These are phyloP conservation scores for Aphanomyces stellatus DNA, from an alignment of 352 stramenopile genomes.

Conservation along the genomic window DNA sequence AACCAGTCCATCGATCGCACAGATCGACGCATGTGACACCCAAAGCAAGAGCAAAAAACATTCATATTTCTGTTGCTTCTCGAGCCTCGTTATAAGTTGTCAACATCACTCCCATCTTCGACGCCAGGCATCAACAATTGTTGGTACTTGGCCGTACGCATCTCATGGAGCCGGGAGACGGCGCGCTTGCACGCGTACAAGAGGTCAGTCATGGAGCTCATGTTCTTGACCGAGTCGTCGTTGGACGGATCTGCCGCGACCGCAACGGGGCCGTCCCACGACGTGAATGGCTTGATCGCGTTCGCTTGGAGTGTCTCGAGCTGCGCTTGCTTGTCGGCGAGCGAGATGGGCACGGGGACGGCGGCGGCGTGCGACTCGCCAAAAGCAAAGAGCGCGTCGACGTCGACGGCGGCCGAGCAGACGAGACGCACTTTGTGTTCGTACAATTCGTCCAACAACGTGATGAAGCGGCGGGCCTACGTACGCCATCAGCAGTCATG, in stretches of 20 bases:
- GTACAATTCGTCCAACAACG: slow-evolving; percentile 96
- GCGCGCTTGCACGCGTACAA: slow-evolving; percentile 69
- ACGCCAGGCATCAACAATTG: no score
- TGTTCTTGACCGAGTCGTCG: slow-evolving; percentile 50
- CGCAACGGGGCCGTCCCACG: slow-evolving; percentile 50
- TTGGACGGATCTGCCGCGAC: slow-evolving; percentile 21
- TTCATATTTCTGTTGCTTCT: no score
- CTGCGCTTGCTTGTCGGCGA: slow-evolving; percentile 34
- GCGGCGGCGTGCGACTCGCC: slow-evolving; percentile 36
- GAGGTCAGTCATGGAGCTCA: slow-evolving; percentile 62
- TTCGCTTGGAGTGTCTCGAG: slow-evolving; percentile 31
- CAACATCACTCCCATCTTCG: no score
- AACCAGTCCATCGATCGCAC: no score
- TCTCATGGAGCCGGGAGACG: slow-evolving; percentile 77
- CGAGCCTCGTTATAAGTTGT: no score
- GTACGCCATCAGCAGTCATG: no score
- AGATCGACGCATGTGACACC: no score
- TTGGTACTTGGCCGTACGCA: slow-evolving; percentile 77
- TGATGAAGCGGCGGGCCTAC: slow-evolving; percentile 91
- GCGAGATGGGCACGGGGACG: slow-evolving; percentile 23
- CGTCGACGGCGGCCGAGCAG: slow-evolving; percentile 36
- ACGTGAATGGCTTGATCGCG: slow-evolving; percentile 49
- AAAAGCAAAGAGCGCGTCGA: slow-evolving; percentile 61
- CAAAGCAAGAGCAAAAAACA: no score
- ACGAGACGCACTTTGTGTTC: slow-evolving; percentile 72